phyloP scores from a whole-genome alignment of 73 alveolate genomes.

The Stentor coeruleus region DNA sequence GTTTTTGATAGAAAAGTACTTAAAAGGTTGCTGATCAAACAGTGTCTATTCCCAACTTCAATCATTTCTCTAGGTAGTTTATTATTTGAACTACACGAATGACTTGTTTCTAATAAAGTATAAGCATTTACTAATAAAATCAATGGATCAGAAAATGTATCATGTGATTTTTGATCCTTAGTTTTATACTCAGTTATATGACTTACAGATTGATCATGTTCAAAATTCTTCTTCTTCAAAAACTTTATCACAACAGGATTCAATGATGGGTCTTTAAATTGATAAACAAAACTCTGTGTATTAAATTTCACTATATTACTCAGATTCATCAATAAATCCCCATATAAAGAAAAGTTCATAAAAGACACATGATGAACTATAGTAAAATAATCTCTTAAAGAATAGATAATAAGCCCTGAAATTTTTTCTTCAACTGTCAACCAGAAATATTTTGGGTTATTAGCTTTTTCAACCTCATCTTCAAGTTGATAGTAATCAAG shows the following conservation, averaged over 20 bases:
- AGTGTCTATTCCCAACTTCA: no score
- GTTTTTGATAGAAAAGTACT: no score
- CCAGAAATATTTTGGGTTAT: background rate
- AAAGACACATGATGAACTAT: background rate
- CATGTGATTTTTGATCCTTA: no score
- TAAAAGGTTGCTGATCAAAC: no score
- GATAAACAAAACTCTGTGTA: background rate
- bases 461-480: background rate
- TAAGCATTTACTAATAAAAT: no score
- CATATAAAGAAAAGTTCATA: background rate
- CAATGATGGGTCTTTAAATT: background rate
- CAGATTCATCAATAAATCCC: background rate
- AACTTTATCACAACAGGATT: background rate
- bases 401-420: background rate
- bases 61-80: no score
- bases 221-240: constrained; percentile 6
- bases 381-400: background rate
- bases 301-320: background rate
- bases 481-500: background rate
- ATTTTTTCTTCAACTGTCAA: background rate
- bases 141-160: no score
- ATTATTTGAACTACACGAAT: no score
- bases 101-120: no score
- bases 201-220: no score
- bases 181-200: no score